A percentile compares a stretch with the other conserved stretches of the same genome.
Conservation (phyloP, 306 rosid species). For the Carpinus fangiana region DNA sequence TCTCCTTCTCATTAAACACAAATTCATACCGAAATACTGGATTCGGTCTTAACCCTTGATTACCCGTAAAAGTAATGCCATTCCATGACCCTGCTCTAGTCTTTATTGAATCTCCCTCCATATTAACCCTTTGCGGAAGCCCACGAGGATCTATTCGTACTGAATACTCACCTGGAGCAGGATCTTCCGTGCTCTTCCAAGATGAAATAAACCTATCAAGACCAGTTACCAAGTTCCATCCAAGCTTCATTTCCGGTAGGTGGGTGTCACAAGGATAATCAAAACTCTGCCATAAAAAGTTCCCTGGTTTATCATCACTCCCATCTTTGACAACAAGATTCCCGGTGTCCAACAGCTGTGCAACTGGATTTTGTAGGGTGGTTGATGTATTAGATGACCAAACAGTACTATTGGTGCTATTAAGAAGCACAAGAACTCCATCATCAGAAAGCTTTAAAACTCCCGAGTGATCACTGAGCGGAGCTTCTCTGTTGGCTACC, state of each 20-base stretch:
- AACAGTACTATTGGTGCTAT: not conserved
- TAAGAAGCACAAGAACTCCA: conserved; percentile 41
- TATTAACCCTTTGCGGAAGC: not conserved
- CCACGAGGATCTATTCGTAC: not conserved
- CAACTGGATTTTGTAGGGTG: conserved; percentile 15
- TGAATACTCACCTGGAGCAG: conserved; percentile 36
- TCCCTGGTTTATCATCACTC: not conserved
- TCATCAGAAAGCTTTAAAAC: conserved; percentile 17
- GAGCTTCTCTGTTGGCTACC: conserved; percentile 60
- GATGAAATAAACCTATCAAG: conserved; percentile 26
- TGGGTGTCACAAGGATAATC: conserved; percentile 58
- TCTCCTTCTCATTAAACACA: conserved; percentile 17
- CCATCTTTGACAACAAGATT: conserved; percentile 42
- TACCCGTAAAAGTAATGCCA: conserved; percentile 15
- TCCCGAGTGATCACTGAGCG: conserved; percentile 38
- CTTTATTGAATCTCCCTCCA: not conserved
- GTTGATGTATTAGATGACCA: conserved; percentile 20
- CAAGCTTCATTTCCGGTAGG: conserved; percentile 50
- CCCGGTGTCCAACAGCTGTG: conserved; percentile 34
- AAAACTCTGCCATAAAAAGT: conserved; percentile 51
- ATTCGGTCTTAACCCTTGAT: not conserved
- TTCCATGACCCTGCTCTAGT: conserved; percentile 32
- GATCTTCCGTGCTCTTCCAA: conserved; percentile 45
- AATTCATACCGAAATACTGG: conserved; percentile 1
- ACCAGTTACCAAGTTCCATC: conserved; percentile 36